Conservation (phyloP, 305 asterid genomes). For the Withania somnifera region DNA sequence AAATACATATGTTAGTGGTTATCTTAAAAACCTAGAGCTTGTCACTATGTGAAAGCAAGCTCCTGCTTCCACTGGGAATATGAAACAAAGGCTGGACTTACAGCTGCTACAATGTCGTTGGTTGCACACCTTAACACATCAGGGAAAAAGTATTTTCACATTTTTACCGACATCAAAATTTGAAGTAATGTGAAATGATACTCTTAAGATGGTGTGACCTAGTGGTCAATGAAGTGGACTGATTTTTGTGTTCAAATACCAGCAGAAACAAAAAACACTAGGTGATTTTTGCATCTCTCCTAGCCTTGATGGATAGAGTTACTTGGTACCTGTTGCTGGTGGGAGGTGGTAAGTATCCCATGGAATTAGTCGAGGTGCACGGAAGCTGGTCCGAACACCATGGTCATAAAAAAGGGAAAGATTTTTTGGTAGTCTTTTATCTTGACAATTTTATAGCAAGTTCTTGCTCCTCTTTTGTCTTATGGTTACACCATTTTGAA, state of each 20-base stretch:
- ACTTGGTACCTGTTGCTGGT: too few species aligned
- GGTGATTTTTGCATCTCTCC: too few species aligned
- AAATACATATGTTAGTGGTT: background rate
- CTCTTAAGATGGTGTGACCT: background rate
- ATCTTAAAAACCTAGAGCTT: background rate
- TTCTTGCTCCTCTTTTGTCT: background rate
- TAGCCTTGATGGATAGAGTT: too few species aligned
- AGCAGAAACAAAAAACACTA: too few species aligned
- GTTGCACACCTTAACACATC: slow-evolving; percentile 9
- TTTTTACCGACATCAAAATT: background rate
- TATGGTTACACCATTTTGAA: background rate
- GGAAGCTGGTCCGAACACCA: too few species aligned
- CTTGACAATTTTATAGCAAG: background rate
- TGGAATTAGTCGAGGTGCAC: too few species aligned
- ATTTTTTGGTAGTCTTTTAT: background rate
- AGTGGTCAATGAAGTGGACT: too few species aligned
- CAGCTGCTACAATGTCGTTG: slow-evolving; percentile 61
- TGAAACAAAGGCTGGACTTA: slow-evolving; percentile 79
- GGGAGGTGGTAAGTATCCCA: too few species aligned
- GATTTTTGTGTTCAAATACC: too few species aligned
- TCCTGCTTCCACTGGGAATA: slow-evolving; percentile 37
- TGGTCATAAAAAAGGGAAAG: too few species aligned
- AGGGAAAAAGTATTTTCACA: background rate
- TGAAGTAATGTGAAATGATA: background rate
- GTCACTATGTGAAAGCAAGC: background rate